Base-by-base conservation (phyloP, 2,329 filamentous ascomycete genomes). In the Cadophora luteo-olivacea region DNA sequence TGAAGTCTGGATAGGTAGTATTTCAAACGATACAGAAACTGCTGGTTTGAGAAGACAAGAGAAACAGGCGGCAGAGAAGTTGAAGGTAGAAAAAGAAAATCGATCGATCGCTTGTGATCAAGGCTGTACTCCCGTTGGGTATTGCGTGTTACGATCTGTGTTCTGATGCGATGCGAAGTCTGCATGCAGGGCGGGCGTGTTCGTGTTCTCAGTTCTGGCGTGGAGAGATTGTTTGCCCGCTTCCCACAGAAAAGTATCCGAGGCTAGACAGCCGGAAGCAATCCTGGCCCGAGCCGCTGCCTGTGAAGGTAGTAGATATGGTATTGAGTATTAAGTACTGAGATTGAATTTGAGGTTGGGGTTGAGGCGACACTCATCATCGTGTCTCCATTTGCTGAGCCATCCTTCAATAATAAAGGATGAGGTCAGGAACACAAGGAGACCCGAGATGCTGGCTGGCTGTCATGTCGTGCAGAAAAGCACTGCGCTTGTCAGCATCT, bases 161-260 rank as follows among this genome's bases (percentile, higher is more conserved):
- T 38, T 38, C 2, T 14, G 3, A 38, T 38, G 36, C 36, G 36
- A 38, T 38, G 36, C 36, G 36, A 38, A 7, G 36, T 38, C 36
- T 38, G 12, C 36, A 38, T 38, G 36, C 12, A 14, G 36, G 36
- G 4, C 1, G 29, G n/a, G n/a, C n/a, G n/a, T n/a, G n/a, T n/a
- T n/a, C 29, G 29, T 29, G 29, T 29, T 29, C 29, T 29, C 29
- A 29, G 5, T 38, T 38, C 36, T 36, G 55, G 55, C 19, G 33
- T 58, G 55, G 61, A 41, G 48, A 33, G 52, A 54, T 64, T 33
- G 49, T 64, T 64, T 9, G 48, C 33, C 61, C 49, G 61, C 48
- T 36, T 36, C 11, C 61, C 49, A 38, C 8, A 4, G 22, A 29
- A 52, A 64, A 38, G n/a, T 25, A 9, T 29, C 57, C 33, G 57